These are phyloP conservation scores for Mucor racemosus DNA, from an alignment of 371 early-diverging fungal species.

Conservation along the genomic window DNA sequence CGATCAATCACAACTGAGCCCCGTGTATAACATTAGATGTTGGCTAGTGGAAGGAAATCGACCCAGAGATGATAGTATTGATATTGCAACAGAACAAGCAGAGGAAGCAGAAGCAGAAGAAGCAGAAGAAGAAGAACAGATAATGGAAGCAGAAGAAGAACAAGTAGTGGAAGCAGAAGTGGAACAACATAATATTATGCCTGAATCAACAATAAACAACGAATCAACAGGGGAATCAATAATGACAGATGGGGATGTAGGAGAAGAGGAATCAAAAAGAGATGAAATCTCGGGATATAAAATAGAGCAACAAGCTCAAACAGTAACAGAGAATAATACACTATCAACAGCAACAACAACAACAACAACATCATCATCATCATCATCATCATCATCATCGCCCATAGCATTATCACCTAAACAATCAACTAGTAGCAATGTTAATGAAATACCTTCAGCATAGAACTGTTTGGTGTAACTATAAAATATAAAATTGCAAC, in stretches of 20 bases:
- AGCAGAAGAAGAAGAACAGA: background rate
- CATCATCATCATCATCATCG: background rate
- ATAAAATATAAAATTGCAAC: background rate
- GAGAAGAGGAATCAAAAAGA: background rate
- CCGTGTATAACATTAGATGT: conserved; percentile 10
- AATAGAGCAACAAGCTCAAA: background rate
- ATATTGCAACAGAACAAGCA: background rate
- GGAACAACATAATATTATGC: too few species aligned
- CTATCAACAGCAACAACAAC: background rate
- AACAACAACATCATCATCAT: background rate
- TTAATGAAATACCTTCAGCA: background rate
- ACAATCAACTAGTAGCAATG: background rate
- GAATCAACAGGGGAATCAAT: background rate
- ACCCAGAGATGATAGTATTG: conserved; percentile 20
- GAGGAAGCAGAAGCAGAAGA: conserved; percentile 1
- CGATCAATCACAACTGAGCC: conserved; percentile 1
- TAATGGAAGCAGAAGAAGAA: background rate
- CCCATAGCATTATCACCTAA: background rate
- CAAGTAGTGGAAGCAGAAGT: too few species aligned
- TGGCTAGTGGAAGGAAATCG: conserved; percentile 32
- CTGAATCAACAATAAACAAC: too few species aligned
- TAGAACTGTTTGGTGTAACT: background rate
- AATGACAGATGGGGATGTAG: background rate
- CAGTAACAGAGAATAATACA: background rate
- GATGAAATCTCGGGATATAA: background rate